Evolutionary conservation across 345 rosid species (phyloP).

Genomic region (Gossypium ekmanianum): DNA sequence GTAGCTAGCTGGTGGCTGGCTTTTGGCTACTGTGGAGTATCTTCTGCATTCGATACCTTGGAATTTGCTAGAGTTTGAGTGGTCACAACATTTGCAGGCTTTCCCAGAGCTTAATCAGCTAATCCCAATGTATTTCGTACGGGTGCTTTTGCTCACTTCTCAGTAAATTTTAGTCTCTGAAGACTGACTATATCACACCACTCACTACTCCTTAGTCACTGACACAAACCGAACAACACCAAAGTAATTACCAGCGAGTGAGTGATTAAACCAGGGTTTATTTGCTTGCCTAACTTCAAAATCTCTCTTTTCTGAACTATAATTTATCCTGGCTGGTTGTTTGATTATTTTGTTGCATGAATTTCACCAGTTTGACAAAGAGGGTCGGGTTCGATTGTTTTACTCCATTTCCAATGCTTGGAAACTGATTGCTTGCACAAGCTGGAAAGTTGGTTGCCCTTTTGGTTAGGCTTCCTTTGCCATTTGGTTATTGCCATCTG

Average conservation of each 20-base stretch:
- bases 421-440: background rate
- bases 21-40: background rate
- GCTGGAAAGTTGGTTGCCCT: background rate
- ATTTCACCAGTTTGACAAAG: background rate
- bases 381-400: background rate
- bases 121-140: background rate
- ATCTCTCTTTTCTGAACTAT: background rate
- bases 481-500: background rate
- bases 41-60: background rate
- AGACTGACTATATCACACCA: background rate
- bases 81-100: background rate
- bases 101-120: background rate
- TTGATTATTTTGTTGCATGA: conserved; percentile 4
- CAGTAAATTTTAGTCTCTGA: background rate
- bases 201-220: background rate
- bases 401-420: background rate
- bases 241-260: background rate
- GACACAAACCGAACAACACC: background rate
- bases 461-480: background rate
- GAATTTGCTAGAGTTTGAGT: background rate
- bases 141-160: background rate
- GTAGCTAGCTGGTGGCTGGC: background rate
- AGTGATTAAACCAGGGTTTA: background rate
- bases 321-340: background rate
- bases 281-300: background rate